Conservation (phyloP, 78 protist species). For the Guillardia theta region DNA sequence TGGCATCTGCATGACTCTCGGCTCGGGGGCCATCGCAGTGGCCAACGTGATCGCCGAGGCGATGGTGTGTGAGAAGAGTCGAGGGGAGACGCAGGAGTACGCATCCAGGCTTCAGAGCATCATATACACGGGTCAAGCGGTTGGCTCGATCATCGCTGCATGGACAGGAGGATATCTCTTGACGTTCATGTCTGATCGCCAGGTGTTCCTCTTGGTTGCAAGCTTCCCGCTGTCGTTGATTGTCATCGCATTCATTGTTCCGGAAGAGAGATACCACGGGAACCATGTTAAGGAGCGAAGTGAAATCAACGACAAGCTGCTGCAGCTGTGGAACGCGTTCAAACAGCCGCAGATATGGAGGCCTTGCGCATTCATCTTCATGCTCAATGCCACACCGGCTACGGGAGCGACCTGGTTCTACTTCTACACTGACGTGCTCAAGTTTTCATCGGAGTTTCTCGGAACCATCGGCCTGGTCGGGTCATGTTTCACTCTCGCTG, state of each 20-base stretch:
- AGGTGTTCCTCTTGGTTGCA: neutral
- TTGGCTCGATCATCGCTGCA: neutral
- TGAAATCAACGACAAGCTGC: neutral
- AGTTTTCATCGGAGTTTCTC: neutral
- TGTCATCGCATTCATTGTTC: neutral
- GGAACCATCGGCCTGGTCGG: constrained; percentile 25
- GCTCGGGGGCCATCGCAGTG: neutral
- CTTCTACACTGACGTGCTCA: constrained; percentile 27
- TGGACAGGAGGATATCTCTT: constrained; percentile 1
- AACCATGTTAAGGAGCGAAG: neutral
- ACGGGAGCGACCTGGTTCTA: constrained; percentile 3
- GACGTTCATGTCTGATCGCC: constrained; percentile 1
- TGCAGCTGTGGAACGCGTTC: neutral
- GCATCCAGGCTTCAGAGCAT: constrained; percentile 32
- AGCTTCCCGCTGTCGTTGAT: neutral
- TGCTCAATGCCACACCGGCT: constrained; percentile 19
- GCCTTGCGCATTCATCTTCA: constrained; percentile 23
- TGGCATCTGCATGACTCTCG: neutral
- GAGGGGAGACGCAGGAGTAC: neutral
- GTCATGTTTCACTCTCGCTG: neutral
- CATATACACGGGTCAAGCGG: neutral
- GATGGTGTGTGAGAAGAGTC: neutral
- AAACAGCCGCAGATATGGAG: neutral
- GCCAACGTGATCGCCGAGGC: constrained; percentile 27
- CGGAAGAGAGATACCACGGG: neutral